Evolutionary conservation across 2,329 filamentous ascomycete species (phyloP).

Genomic region (Monilinia aucupariae): DNA sequence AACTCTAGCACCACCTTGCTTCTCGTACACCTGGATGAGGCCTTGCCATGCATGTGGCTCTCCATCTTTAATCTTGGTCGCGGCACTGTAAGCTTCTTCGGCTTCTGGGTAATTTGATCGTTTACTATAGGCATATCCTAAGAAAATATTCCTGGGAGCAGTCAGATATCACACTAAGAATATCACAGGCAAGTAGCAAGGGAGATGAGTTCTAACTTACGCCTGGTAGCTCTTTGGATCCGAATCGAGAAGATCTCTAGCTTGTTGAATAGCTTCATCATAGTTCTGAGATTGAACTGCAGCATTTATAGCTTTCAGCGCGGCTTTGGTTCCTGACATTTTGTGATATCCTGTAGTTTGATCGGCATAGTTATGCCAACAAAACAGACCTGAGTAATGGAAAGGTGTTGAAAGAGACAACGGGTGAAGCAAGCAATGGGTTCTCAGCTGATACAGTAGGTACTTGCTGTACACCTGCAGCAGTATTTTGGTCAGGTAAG

Average conservation of each 20-base stretch:
- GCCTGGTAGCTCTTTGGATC: conserved; percentile 80
- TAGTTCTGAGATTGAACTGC: conserved; percentile 74
- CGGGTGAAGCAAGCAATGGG: neutral
- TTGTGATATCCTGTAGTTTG: conserved; percentile 8
- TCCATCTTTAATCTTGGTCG: conserved; percentile 63
- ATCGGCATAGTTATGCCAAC: conserved; percentile 21
- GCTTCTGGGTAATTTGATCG: conserved; percentile 65
- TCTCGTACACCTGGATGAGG: conserved; percentile 78
- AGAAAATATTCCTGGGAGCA: conserved; percentile 64
- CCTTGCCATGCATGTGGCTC: conserved; percentile 91
- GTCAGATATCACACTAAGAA: neutral
- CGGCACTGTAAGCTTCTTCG: conserved; percentile 68
- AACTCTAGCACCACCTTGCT: conserved; percentile 63
- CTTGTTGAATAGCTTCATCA: conserved; percentile 66
- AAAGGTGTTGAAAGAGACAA: neutral
- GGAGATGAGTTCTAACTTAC: conserved; percentile 42
- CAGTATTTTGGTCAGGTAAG: neutral
- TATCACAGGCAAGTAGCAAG: neutral
- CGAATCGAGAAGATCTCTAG: conserved; percentile 61
- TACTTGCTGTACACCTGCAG: neutral
- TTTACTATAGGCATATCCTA: conserved; percentile 80
- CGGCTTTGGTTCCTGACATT: conserved; percentile 52
- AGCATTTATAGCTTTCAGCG: conserved; percentile 75
- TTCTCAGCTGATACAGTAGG: neutral
- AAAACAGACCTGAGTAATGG: neutral